Conservation (phyloP, 148 eudicot species). For the Mesembryanthemum crystallinum region DNA sequence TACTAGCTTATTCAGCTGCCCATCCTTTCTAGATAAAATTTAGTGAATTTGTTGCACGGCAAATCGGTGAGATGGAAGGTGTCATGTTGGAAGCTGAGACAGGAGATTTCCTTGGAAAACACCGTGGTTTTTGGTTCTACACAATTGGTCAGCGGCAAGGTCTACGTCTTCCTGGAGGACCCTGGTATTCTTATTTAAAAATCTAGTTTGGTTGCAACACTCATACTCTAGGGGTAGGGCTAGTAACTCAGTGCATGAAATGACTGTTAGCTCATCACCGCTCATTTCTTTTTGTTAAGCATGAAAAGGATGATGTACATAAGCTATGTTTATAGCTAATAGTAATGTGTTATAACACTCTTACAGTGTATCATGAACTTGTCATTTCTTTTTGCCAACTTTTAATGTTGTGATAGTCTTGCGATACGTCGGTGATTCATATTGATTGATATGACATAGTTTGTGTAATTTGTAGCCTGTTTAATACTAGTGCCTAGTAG, state of each 20-base stretch:
- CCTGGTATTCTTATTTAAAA: conserved; percentile 56
- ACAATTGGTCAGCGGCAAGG: conserved; percentile 99
- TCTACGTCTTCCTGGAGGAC: conserved; percentile 91
- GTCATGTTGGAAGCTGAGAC: conserved; percentile 94
- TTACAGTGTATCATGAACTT: neutral
- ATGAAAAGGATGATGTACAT: neutral
- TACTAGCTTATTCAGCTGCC: conserved; percentile 11
- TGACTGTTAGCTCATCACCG: neutral
- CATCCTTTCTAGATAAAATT: conserved; percentile 64
- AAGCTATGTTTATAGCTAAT: neutral
- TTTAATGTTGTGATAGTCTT: neutral
- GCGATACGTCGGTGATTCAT: neutral
- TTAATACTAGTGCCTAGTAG: neutral
- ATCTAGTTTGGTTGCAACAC: neutral
- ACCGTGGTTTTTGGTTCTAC: conserved; percentile 94
- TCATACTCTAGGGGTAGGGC: neutral
- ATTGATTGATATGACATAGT: neutral
- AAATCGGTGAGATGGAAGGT: conserved; percentile 94
- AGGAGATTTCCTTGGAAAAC: conserved; percentile 84
- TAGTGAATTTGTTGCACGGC: conserved; percentile 94
- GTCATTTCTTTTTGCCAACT: neutral
- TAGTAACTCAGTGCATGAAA: neutral
- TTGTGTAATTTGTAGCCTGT: neutral
- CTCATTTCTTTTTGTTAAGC: neutral
- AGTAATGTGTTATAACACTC: neutral